Evolutionary conservation across 129 eudicot genomes (phyloP).

Genomic region (Apium graveolens): DNA sequence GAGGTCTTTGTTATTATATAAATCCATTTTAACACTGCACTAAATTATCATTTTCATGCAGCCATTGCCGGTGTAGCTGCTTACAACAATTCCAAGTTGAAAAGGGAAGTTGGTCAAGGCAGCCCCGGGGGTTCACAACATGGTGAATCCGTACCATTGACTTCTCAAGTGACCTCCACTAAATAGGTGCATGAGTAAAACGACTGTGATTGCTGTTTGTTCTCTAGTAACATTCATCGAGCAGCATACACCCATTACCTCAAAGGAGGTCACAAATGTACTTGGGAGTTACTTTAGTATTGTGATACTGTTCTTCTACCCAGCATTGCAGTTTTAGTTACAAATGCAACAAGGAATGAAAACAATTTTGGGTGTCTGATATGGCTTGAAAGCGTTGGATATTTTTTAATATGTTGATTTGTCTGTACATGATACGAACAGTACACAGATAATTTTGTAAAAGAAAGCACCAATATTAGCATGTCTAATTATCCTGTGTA

Average conservation of each 20-base stretch:
- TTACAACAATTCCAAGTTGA: slow-evolving; percentile 81
- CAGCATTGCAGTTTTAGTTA: neutral
- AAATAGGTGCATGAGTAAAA: slow-evolving; percentile 15
- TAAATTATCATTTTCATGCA: slow-evolving; percentile 32
- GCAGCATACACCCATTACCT: neutral
- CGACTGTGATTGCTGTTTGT: neutral
- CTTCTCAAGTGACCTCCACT: slow-evolving; percentile 29
- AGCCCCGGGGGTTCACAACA: slow-evolving; percentile 29
- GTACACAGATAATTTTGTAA: neutral
- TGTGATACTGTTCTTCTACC: neutral
- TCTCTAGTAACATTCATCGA: neutral
- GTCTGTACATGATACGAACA: neutral
- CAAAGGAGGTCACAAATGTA: neutral
- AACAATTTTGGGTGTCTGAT: neutral
- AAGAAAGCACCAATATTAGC: neutral
- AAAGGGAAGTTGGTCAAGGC: slow-evolving; percentile 53
- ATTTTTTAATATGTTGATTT: neutral
- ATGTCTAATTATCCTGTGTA: neutral
- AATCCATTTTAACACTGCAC: neutral
- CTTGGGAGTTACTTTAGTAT: neutral
- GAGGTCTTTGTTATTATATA: neutral
- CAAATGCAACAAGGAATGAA: neutral
- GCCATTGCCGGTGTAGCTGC: slow-evolving; percentile 96
- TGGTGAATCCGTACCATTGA: slow-evolving; percentile 33
- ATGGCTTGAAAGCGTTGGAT: neutral